phyloP scores from a whole-genome alignment of 257 asterid genomes.

The Solanum peruvianum region DNA sequence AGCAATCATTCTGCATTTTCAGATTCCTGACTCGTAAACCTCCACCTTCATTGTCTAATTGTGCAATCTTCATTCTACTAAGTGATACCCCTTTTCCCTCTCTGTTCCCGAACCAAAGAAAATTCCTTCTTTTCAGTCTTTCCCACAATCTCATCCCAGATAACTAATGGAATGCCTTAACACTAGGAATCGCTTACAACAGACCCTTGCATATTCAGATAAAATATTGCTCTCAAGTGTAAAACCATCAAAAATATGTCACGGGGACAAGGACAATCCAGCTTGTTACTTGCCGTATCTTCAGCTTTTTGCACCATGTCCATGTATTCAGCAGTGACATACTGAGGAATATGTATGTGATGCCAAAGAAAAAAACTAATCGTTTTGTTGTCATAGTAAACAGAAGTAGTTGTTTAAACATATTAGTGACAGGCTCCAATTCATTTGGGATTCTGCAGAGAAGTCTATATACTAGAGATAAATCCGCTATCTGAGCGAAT shows the following conservation, averaged over 20 bases:
- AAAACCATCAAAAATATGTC: neutral
- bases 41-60: neutral
- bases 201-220: no score
- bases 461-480: constrained; percentile 42
- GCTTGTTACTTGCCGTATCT: constrained; percentile 28
- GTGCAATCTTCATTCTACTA: neutral
- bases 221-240: no score
- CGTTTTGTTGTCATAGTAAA: neutral
- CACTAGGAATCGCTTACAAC: no score
- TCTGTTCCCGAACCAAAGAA: no score
- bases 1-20: neutral
- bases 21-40: no score
- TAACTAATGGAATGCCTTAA: no score
- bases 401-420: constrained; percentile 28
- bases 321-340: constrained; percentile 3
- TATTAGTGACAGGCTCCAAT: constrained; percentile 17
- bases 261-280: neutral
- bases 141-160: no score
- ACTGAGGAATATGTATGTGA: constrained; percentile 15
- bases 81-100: neutral
- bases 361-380: neutral
- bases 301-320: constrained; percentile 25
- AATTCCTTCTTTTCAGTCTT: no score
- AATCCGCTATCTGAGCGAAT: constrained; percentile 26
- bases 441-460: constrained; percentile 16